Evolutionary conservation across 106 monocot genomes (phyloP).

Genomic region (Ottelia alismoides): DNA sequence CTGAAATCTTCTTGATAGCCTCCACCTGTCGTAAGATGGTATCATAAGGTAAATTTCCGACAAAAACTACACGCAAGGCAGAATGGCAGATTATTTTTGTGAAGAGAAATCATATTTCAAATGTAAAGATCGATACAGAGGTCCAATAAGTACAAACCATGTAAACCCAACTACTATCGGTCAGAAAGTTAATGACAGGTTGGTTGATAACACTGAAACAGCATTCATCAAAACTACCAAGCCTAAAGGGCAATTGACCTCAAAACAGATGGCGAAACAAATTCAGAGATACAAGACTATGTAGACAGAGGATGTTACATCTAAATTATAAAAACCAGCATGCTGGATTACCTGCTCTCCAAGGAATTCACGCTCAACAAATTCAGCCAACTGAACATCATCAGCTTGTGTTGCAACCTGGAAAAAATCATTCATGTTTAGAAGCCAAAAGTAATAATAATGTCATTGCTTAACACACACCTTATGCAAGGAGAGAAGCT

Average conservation of each 20-base stretch:
- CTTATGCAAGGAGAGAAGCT: conserved; percentile 55
- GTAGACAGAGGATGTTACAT: too few species aligned
- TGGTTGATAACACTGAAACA: too few species aligned
- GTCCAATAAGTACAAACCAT: not conserved
- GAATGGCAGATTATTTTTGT: too few species aligned
- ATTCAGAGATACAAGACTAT: not conserved
- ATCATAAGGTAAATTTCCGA: too few species aligned
- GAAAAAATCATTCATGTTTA: not conserved
- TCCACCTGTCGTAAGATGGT: conserved; percentile 35
- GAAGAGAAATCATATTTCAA: not conserved
- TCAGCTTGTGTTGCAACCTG: conserved; percentile 41
- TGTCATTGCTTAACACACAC: too few species aligned
- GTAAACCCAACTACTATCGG: too few species aligned
- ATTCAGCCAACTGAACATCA: conserved; percentile 51
- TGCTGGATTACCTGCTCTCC: conserved; percentile 60
- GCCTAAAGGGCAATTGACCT: too few species aligned
- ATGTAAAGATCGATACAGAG: not conserved
- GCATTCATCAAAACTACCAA: too few species aligned
- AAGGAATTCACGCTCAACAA: conserved; percentile 48
- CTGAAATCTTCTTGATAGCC: conserved; percentile 64
- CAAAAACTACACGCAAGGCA: too few species aligned
- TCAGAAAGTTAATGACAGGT: too few species aligned
- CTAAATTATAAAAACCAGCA: too few species aligned
- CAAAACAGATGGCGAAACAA: not conserved
- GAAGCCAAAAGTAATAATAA: not conserved